Evolutionary conservation across 805 yeast species (phyloP).

Genomic region (Henningerozyma blattae): DNA sequence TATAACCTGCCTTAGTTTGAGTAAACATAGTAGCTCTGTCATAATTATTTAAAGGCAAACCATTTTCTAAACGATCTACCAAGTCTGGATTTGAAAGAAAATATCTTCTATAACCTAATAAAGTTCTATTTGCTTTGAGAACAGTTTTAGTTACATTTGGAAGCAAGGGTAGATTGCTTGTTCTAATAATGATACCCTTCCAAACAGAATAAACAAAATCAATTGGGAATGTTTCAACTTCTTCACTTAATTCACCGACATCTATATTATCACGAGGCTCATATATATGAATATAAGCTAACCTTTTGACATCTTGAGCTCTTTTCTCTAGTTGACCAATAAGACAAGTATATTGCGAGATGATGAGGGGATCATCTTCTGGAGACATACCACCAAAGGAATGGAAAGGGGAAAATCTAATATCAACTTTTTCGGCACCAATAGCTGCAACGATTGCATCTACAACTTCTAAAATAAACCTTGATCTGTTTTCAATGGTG

Average conservation of each 20-base stretch:
- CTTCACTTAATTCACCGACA: conserved; percentile 18
- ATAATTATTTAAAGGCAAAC: conserved; percentile 33
- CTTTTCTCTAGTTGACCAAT: conserved; percentile 29
- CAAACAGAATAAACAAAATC: conserved; percentile 30
- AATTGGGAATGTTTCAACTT: too few species aligned
- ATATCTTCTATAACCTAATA: conserved; percentile 33
- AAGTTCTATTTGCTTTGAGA: conserved; percentile 29
- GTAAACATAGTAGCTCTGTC: conserved; percentile 37
- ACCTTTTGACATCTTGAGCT: conserved; percentile 24
- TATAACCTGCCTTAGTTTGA: conserved; percentile 28
- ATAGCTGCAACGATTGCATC: too few species aligned
- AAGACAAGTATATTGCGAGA: conserved; percentile 30
- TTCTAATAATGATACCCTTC: conserved; percentile 32
- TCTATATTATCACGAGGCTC: conserved; percentile 35
- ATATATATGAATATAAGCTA: conserved; percentile 33
- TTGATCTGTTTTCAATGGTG: conserved; percentile 34
- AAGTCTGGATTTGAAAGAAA: conserved; percentile 47
- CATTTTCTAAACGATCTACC: conserved; percentile 31
- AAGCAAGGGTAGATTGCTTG: conserved; percentile 24
- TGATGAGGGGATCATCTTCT: conserved; percentile 19
- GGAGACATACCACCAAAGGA: conserved; percentile 29
- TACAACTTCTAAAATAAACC: conserved; percentile 35
- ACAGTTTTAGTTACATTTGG: conserved; percentile 17
- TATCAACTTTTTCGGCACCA: too few species aligned
- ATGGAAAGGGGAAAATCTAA: conserved; percentile 36